Conservation (phyloP, 2,329 filamentous ascomycete genomes). For the Ophiostoma sp. region DNA sequence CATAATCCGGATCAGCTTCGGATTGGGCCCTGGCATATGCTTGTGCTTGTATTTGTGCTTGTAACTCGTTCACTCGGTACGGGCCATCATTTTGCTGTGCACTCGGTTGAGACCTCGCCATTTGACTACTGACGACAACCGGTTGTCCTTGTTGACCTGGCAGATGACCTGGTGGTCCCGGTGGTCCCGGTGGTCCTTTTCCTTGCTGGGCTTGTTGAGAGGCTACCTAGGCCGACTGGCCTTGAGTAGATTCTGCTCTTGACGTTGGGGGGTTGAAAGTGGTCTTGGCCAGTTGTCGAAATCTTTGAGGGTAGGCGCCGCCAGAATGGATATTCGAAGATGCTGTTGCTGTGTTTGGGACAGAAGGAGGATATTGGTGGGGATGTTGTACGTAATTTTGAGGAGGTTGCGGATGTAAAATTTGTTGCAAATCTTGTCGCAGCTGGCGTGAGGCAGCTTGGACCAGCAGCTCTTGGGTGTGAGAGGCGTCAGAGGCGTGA, state of each 20-base stretch:
- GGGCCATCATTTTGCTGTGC: not conserved
- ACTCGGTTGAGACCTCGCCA: too few relatives aligned
- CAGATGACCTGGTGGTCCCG: too few relatives aligned
- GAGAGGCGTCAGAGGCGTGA: too few relatives aligned
- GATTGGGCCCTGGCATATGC: too few relatives aligned
- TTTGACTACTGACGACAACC: not conserved
- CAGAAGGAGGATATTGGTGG: not conserved
- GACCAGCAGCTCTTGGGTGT: too few relatives aligned
- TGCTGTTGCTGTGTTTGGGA: not conserved
- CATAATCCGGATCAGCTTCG: too few relatives aligned
- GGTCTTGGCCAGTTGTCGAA: not conserved
- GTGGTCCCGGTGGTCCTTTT: too few relatives aligned
- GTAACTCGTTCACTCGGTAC: not conserved
- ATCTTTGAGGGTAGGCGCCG: not conserved
- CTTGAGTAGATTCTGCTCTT: not conserved
- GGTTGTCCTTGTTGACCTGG: not conserved
- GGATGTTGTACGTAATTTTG: not conserved
- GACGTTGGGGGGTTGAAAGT: not conserved
- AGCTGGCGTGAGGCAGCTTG: too few relatives aligned
- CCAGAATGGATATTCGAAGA: not conserved
- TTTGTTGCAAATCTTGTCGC: too few relatives aligned
- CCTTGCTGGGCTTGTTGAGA: not conserved
- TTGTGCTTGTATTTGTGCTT: not conserved
- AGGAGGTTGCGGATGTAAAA: too few relatives aligned
- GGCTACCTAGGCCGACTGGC: not conserved